Conservation (phyloP, 2,329 filamentous ascomycete genomes). For the Pseudocercospora musae region DNA sequence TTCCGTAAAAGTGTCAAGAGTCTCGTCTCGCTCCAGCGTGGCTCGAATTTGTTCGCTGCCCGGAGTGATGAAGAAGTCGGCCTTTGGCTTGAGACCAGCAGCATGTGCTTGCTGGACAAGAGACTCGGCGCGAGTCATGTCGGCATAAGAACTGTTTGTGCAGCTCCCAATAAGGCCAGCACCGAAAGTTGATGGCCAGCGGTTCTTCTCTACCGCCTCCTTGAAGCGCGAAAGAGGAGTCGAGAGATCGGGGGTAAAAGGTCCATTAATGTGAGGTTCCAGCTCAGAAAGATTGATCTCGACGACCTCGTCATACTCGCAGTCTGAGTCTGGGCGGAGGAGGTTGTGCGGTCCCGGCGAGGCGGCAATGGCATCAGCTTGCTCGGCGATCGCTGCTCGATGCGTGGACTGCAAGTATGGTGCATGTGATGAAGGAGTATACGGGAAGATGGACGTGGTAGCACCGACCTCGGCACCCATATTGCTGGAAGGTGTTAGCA, state of each 20-base stretch:
- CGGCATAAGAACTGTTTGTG: slow-evolving; percentile 97
- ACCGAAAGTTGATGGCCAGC: slow-evolving; percentile 88
- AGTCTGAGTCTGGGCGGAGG: slow-evolving; percentile 73
- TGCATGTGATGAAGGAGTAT: slow-evolving; percentile 71
- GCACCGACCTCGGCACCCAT: slow-evolving; percentile 91
- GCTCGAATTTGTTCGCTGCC: slow-evolving; percentile 96
- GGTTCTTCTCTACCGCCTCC: slow-evolving; percentile 73
- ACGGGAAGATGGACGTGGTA: slow-evolving; percentile 95
- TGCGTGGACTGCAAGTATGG: slow-evolving; percentile 86
- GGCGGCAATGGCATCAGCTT: slow-evolving; percentile 61
- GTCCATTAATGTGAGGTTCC: slow-evolving; percentile 43
- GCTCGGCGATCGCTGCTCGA: slow-evolving; percentile 65
- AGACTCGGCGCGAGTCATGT: slow-evolving; percentile 94
- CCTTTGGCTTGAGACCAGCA: slow-evolving; percentile 84
- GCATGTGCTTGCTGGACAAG: slow-evolving; percentile 86
- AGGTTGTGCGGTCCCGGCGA: slow-evolving; percentile 59
- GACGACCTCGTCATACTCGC: slow-evolving; percentile 86
- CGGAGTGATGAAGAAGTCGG: slow-evolving; percentile 93
- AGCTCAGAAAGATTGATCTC: slow-evolving; percentile 85
- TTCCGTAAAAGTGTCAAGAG: slow-evolving; percentile 76
- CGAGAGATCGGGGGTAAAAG: slow-evolving; percentile 94
- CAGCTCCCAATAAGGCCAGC: slow-evolving; percentile 95
- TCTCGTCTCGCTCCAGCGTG: slow-evolving; percentile 84
- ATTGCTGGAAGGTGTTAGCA: slow-evolving; percentile 54
- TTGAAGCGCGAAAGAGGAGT: slow-evolving; percentile 90